These are phyloP conservation scores for Haberlea rhodopensis DNA, from an alignment of 257 asterid genomes.

Conservation along the genomic window DNA sequence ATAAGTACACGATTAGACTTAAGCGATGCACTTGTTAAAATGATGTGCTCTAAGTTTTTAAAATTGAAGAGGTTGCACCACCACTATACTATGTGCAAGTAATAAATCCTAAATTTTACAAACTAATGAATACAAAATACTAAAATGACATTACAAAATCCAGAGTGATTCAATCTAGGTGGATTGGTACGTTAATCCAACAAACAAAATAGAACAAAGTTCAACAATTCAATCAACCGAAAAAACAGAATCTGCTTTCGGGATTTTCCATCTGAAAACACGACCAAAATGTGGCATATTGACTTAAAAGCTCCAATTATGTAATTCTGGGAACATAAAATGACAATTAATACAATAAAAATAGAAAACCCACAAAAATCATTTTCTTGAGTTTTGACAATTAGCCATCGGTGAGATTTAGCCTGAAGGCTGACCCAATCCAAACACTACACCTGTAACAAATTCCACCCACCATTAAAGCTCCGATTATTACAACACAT, in stretches of 20 bases:
- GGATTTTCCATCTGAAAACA: slow-evolving; percentile 74
- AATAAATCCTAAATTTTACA: too few species aligned
- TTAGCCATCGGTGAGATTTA: slow-evolving; percentile 38
- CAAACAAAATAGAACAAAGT: neutral
- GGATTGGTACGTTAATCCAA: neutral
- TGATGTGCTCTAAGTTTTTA: too few species aligned
- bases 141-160: neutral
- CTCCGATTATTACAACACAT: slow-evolving; percentile 27
- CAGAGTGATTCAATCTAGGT: slow-evolving; percentile 2
- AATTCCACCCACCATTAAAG: too few species aligned
- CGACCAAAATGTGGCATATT: slow-evolving; percentile 69
- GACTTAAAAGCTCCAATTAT: slow-evolving; percentile 93
- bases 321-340: slow-evolving; percentile 54
- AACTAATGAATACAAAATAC: neutral
- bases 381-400: slow-evolving; percentile 12
- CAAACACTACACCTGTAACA: slow-evolving; percentile 34
- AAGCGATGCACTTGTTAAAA: too few species aligned
- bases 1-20: too few species aligned
- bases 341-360: neutral
- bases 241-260: slow-evolving; percentile 65
- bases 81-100: too few species aligned
- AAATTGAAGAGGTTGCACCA: too few species aligned
- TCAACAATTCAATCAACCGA: slow-evolving; percentile 1
- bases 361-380: neutral
- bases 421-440: slow-evolving; percentile 17